Conservation (phyloP, 225 moss, liverwort and hornwort genomes). For the Climacium dendroides region DNA sequence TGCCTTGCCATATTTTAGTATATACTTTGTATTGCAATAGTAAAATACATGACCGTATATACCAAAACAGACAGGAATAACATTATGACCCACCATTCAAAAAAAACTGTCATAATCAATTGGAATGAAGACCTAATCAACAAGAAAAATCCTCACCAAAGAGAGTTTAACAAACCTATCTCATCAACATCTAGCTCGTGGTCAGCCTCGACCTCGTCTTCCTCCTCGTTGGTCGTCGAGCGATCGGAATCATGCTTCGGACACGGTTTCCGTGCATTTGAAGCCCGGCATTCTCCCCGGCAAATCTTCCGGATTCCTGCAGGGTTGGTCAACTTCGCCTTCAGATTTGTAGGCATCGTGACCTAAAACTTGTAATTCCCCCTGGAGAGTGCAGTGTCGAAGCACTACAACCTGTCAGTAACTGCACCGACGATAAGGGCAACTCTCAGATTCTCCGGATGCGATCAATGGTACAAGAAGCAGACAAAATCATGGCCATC, state of each 20-base stretch:
- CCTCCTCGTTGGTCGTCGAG: neutral
- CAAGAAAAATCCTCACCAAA: neutral
- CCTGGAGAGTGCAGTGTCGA: neutral
- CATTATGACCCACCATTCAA: neutral
- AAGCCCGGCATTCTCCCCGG: neutral
- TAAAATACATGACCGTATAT: neutral
- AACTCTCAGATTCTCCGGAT: neutral
- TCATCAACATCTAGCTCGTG: constrained; percentile 1
- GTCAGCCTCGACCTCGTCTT: neutral
- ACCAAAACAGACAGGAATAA: neutral
- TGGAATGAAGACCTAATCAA: neutral
- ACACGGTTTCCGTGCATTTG: neutral
- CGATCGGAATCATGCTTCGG: neutral
- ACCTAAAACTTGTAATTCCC: neutral
- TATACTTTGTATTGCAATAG: neutral
- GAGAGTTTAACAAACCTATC: neutral
- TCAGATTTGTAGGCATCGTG: constrained; percentile 10
- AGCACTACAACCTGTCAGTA: neutral
- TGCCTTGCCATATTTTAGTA: neutral
- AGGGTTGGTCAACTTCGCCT: neutral
- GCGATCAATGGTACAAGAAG: neutral
- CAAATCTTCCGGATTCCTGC: neutral
- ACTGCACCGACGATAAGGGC: neutral
- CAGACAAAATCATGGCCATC: neutral
- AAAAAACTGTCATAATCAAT: neutral